Evolutionary conservation across 495 filamentous ascomycete species (phyloP), one percentile per base, ranked within the genome.

Genomic region (Mytilinidion resinicola): DNA sequence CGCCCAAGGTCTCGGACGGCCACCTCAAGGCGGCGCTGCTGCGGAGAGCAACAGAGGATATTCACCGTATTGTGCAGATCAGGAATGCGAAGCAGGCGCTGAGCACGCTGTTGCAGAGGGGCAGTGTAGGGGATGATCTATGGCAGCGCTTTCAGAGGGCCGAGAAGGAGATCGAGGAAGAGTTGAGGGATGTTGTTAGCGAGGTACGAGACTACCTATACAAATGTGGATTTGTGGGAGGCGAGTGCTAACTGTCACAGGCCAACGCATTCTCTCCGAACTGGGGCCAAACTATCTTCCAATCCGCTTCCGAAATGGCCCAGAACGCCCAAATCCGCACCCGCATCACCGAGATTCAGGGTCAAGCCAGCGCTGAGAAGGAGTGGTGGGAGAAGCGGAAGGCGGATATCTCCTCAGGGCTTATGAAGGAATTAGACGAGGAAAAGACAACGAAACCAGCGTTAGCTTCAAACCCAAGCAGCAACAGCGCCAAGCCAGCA

Each of bases 81-180:
- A 81, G 90, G 58, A 84, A 78, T 47, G 85, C 90, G 60, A 98
- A 97, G 74, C 85, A 86, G 53, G 88, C 93, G 8, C 79, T 95
- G 67, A 83, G 86, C 60, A 83, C 83, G 51, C 76, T 98, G 42
- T 72, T 97, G 50, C 89, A 95, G 73, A 78, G 88, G 44, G 95
- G 95, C 1, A 92, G 88, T 70, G 90, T 98, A 1, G 92, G 95
- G 8, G 95, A 98, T 73, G 93, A 98, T 71, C 71, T 97, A 42
- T 96, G 91, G 88, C 93, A 96, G 76, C 79, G 93, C 39, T 95
- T 96, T 70, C 68, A 82, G 65, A 77, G 88, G 41, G 93, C 92
- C 25, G 93, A 98, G 80, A 92, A 92, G 78, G 93, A 97, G 77
- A 95, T 96, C 76, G 91, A 98, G 73, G 92, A 91, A 58, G 93